Conservation (phyloP, 1,139 yeast species). For the Eremothecium cymbalariae region DNA sequence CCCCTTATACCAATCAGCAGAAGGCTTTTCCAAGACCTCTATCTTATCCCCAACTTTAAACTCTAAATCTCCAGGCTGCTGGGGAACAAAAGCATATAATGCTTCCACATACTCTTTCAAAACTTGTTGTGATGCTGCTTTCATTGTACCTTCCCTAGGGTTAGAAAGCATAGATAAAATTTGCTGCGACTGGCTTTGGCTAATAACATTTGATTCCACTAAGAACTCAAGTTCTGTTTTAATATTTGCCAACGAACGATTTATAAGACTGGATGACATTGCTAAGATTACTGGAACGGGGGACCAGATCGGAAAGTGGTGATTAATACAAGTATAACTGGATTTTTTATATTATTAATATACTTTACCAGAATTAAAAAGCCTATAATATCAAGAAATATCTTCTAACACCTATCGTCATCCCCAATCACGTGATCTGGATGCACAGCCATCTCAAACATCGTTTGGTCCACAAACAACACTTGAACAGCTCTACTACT, state of each 20-base stretch:
- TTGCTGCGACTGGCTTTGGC: constrained; percentile 47
- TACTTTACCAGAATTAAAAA: no score
- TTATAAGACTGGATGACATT: constrained; percentile 53
- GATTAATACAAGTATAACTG: no score
- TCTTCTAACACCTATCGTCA: no score
- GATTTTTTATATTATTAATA: no score
- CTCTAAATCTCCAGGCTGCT: constrained; percentile 64
- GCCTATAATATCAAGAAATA: no score
- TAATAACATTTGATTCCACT: constrained; percentile 66
- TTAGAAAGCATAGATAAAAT: constrained; percentile 41
- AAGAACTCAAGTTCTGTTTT: constrained; percentile 77
- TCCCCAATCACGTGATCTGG: no score
- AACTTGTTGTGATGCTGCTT: not conserved
- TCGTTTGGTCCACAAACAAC: no score
- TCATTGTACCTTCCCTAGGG: constrained; percentile 3
- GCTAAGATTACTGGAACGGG: not conserved
- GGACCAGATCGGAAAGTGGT: not conserved
- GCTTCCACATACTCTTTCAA: constrained; percentile 49
- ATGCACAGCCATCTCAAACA: no score
- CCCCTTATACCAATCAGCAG: constrained; percentile 92
- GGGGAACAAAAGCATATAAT: constrained; percentile 59
- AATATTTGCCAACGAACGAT: constrained; percentile 55
- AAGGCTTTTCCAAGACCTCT: constrained; percentile 62
- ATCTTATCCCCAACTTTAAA: constrained; percentile 61
- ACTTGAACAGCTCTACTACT: no score